Conservation (phyloP, 1,139 yeast genomes). For the Kodamaea plutei region DNA sequence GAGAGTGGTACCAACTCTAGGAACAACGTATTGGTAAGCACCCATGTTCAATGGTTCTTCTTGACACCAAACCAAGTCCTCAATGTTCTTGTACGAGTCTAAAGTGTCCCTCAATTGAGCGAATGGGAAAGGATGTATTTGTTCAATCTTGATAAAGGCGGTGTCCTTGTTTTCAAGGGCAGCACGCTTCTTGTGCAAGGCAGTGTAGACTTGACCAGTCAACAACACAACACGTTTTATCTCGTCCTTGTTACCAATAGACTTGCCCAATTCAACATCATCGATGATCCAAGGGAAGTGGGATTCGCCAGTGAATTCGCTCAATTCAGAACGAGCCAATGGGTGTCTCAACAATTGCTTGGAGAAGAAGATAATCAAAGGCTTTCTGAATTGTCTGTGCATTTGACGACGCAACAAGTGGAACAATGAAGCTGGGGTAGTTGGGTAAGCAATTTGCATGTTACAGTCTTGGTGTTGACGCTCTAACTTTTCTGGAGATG, state of each 20-base stretch:
- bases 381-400: slow-evolving; percentile 99
- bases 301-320: slow-evolving; percentile 87
- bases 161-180: slow-evolving; percentile 71
- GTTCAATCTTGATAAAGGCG: slow-evolving; percentile 88
- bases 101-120: slow-evolving; percentile 86
- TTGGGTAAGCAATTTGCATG: slow-evolving; percentile 97
- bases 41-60: slow-evolving; percentile 99
- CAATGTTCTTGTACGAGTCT: slow-evolving; percentile 72
- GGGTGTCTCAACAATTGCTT: slow-evolving; percentile 96
- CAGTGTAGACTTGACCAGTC: slow-evolving; percentile 93
- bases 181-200: slow-evolving; percentile 85
- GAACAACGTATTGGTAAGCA: slow-evolving; percentile 72
- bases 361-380: slow-evolving; percentile 83
- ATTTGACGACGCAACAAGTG: slow-evolving; percentile 97
- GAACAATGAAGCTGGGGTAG: slow-evolving; percentile 96
- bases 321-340: slow-evolving; percentile 80
- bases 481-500: slow-evolving; percentile 78
- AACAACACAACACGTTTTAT: slow-evolving; percentile 84
- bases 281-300: slow-evolving; percentile 96
- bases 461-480: slow-evolving; percentile 99
- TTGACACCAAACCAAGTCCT: slow-evolving; percentile 95
- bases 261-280: slow-evolving; percentile 76
- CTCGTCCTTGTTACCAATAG: slow-evolving; percentile 73
- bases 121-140: slow-evolving; percentile 98
- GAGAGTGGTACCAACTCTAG: slow-evolving; percentile 75